Base-by-base conservation (phyloP, 345 rosid genomes). In the Eucalyptus viminalis region DNA sequence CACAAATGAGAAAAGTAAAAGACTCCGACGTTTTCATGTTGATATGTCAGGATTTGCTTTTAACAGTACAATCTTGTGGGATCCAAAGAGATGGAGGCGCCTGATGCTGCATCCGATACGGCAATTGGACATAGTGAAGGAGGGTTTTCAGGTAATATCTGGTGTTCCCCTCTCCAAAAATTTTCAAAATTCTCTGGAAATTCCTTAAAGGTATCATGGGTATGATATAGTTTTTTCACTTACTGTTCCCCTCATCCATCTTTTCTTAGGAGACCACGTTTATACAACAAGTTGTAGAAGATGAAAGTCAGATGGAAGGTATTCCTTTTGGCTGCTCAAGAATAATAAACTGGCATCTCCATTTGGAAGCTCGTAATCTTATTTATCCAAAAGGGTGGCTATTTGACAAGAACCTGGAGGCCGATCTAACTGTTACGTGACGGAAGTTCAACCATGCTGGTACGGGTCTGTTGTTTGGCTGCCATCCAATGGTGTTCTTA, bases 31-130 rank as follows among this genome's bases (percentile, higher is more conserved):
- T 91, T 97, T 97, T 93, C 99, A 97, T 88, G 97, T 97, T 87
- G 99, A 97, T 93, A 97, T 97, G 97, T 97, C 98, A 0, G 99
- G 99, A 47, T 97, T 97, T 93, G 99, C 99, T 89, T 96, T 97
- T 92, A 97, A 97, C 92, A 96, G 98, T 91, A 95, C 98, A 58
- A 95, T 97, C 86, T 94, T 97, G 89, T 97, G 99, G 99, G 97
- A 97, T 89, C 95, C 97, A 86, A 95, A 92, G 93, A 95, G 96
- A 91, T 95, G 99, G 99, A 90, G 27, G 54, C 93, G 95, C 88
- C 96, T 93, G 22, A 93, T 88, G 53, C 45, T 87, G n/a, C 89
- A 90, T 58, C 96, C 97, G 80, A 92, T 92, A 81, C 95, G 97
- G 87, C 99, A 97, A 90, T 92, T 97, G 88, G 97, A 95, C 93